Evolutionary conservation across 1,284 basidiomycete genomes (phyloP).

Genomic region (Moesziomyces sp.): DNA sequence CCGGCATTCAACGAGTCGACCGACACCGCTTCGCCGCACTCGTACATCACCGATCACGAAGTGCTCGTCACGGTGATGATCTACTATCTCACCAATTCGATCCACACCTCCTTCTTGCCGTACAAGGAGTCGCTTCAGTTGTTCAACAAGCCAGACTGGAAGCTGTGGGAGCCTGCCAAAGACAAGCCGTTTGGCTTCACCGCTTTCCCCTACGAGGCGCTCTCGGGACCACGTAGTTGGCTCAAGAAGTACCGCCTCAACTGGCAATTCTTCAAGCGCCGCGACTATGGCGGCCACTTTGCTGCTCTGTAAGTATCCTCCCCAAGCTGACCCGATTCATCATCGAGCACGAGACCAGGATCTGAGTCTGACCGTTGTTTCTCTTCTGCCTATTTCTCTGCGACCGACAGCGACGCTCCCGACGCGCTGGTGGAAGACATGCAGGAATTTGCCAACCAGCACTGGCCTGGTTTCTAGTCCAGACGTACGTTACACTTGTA

Average conservation of each 20-base stretch:
- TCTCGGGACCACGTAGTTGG: constrained; percentile 43
- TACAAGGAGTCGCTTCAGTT: constrained; percentile 41
- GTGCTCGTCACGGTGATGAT: constrained; percentile 48
- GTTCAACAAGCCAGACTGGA: constrained; percentile 30
- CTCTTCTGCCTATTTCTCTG: background rate
- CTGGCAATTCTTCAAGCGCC: constrained; percentile 40
- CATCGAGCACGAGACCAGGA: no score
- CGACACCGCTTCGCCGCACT: constrained; percentile 10
- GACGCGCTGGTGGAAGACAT: constrained; percentile 43
- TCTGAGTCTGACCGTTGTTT: background rate
- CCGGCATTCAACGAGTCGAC: constrained; percentile 42
- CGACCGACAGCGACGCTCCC: constrained; percentile 33
- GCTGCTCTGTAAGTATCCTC: constrained; percentile 49
- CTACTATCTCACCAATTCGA: constrained; percentile 49
- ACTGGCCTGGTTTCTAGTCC: constrained; percentile 37
- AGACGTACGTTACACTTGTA: background rate
- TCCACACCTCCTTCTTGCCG: constrained; percentile 49
- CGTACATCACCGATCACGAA: constrained; percentile 46
- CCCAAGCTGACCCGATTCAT: background rate
- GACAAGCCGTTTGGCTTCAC: constrained; percentile 47
- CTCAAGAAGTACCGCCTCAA: constrained; percentile 34
- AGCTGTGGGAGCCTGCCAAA: constrained; percentile 16
- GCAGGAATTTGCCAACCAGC: constrained; percentile 43
- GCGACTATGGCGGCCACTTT: constrained; percentile 58
- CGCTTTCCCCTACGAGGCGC: constrained; percentile 47